These are phyloP conservation scores for Venturia effusa DNA, from an alignment of 2,329 filamentous ascomycete genomes.

Conservation along the genomic window DNA sequence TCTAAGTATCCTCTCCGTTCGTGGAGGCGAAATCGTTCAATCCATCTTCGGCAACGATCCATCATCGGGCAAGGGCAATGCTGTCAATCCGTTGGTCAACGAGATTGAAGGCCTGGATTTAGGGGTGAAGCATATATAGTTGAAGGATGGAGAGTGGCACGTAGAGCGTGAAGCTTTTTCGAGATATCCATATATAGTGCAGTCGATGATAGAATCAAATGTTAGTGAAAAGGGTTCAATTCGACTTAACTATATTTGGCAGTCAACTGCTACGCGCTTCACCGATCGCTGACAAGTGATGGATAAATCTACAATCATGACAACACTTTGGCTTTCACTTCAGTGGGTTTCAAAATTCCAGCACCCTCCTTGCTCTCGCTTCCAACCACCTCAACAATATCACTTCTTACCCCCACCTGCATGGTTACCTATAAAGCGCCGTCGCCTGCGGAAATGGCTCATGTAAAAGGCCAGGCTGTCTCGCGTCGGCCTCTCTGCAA, in stretches of 20 bases:
- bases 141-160: neutral
- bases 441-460: neutral
- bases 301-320: neutral
- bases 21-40: conserved; percentile 67
- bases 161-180: neutral
- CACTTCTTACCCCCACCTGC: neutral
- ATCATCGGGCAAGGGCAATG: neutral
- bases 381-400: neutral
- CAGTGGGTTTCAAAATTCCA: too few relatives aligned
- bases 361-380: too few relatives aligned
- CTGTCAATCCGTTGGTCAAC: neutral
- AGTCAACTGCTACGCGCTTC: neutral
- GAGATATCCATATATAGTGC: neutral
- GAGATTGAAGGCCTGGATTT: neutral
- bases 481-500: neutral
- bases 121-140: neutral
- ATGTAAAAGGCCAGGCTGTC: too few relatives aligned
- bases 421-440: neutral
- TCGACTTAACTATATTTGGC: neutral
- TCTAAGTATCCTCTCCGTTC: conserved; percentile 63
- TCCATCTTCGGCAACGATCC: conserved; percentile 52
- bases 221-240: neutral
- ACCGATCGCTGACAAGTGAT: neutral
- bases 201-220: neutral
- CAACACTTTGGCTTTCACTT: neutral